phyloP scores from a whole-genome alignment of 495 filamentous ascomycete genomes.

The Pseudevernia furfuracea region DNA sequence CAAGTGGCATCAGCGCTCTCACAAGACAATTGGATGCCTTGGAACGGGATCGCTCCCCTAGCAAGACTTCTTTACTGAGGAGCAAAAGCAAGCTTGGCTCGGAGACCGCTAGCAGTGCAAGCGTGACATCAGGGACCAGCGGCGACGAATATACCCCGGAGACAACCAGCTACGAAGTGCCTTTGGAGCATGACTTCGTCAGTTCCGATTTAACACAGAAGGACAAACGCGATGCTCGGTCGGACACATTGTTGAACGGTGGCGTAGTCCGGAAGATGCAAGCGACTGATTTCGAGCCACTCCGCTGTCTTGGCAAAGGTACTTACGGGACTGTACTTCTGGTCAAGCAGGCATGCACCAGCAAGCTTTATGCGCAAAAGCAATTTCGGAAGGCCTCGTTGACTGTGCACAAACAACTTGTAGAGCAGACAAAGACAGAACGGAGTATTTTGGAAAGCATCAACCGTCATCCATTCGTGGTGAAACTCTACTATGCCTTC shows the following conservation, averaged over 20 bases:
- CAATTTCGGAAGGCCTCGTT: conserved; percentile 95
- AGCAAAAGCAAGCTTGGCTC: conserved; percentile 35
- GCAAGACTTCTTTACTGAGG: conserved; percentile 23
- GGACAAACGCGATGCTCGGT: conserved; percentile 20
- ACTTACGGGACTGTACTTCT: conserved; percentile 89
- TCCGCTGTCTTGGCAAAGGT: conserved; percentile 96
- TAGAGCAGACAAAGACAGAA: conserved; percentile 97
- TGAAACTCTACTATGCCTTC: conserved; percentile 96
- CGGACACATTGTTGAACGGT: conserved; percentile 32
- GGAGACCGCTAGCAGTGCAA: conserved; percentile 44
- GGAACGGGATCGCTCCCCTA: conserved; percentile 42
- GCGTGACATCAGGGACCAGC: conserved; percentile 48
- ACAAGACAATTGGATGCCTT: conserved; percentile 69
- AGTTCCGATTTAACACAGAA: conserved; percentile 54
- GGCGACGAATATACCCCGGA: conserved; percentile 45
- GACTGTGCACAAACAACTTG: conserved; percentile 81
- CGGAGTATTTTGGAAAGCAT: conserved; percentile 88
- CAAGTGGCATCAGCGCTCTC: conserved; percentile 68
- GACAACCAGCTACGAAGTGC: conserved; percentile 79
- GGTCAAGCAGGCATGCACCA: conserved; percentile 79
- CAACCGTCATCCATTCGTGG: conserved; percentile 91
- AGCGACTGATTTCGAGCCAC: conserved; percentile 76
- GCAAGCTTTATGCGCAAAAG: conserved; percentile 92
- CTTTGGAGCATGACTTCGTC: conserved; percentile 79
- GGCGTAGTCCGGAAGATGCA: conserved; percentile 72